Conservation (phyloP, 75 land plant genomes). For the Selaginella tamariscina region DNA sequence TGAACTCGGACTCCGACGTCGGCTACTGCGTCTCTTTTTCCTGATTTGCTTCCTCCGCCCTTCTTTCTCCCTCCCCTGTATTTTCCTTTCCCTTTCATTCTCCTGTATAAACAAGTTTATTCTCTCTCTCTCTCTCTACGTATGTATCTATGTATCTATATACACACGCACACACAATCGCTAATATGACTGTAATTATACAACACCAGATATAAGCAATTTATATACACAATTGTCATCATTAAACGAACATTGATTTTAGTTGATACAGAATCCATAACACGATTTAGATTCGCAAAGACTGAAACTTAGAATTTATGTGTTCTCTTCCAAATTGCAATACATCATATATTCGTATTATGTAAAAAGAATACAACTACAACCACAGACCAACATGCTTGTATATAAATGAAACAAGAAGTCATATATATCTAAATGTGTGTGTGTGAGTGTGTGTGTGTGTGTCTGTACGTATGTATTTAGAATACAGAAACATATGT, state of each 20-base stretch:
- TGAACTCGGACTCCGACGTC: neutral
- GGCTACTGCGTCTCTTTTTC: conserved; percentile 17
- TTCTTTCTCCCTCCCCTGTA: neutral
- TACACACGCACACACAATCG: neutral
- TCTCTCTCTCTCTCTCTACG: neutral
- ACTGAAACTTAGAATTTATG: no score
- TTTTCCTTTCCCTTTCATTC: neutral
- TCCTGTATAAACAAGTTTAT: neutral
- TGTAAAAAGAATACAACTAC: neutral
- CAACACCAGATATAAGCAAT: neutral
- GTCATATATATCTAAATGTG: neutral
- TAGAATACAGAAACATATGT: neutral
- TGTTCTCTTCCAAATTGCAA: no score
- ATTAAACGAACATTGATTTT: no score
- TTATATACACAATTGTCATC: no score
- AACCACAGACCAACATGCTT: neutral
- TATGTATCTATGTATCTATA: neutral
- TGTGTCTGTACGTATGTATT: neutral
- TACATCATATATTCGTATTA: no score
- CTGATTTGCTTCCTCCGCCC: neutral
- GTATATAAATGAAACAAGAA: neutral
- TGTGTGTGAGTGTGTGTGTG: neutral
- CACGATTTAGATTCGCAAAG: no score
- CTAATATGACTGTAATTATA: neutral
- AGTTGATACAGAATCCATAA: no score